Percentiles rank a stretch among this genome's conserved stretches.
phyloP scores from a whole-genome alignment of 1,139 yeast genomes.

The Hyphopichia pseudoburtonii region DNA sequence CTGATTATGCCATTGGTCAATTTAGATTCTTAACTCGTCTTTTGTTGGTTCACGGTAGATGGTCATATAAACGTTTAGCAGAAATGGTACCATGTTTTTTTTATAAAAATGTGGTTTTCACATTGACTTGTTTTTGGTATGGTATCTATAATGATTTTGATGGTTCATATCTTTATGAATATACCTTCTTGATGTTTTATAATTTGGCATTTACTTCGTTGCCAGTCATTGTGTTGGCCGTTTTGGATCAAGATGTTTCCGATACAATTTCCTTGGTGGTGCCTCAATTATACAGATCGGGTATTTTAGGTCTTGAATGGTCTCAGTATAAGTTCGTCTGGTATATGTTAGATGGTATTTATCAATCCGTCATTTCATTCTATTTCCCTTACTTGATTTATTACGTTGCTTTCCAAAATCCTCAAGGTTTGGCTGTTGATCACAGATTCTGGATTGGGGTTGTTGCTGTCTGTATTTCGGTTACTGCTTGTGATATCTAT shows the following conservation, averaged over 20 bases:
- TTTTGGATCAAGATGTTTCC: conserved; percentile 62
- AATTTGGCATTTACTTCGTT: conserved; percentile 65
- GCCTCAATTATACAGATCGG: conserved; percentile 59
- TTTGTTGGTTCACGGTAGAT: conserved; percentile 60
- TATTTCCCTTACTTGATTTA: conserved; percentile 56
- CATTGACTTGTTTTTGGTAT: conserved; percentile 61
- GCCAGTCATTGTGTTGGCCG: conserved; percentile 59
- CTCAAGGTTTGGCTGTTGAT: conserved; percentile 51
- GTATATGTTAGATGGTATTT: conserved; percentile 61
- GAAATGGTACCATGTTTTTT: conserved; percentile 69
- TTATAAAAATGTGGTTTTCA: conserved; percentile 61
- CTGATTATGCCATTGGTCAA: conserved; percentile 67
- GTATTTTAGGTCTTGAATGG: conserved; percentile 55
- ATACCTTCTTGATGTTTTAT: conserved; percentile 62
- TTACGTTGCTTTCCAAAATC: conserved; percentile 44
- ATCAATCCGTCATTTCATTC: conserved; percentile 56
- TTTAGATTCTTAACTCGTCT: conserved; percentile 56
- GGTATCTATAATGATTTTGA: conserved; percentile 59
- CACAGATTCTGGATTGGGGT: conserved; percentile 62
- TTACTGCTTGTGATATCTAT: conserved; percentile 53
- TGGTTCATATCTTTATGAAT: conserved; percentile 62
- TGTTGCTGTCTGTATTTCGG: conserved; percentile 48
- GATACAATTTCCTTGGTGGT: conserved; percentile 56
- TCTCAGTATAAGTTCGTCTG: conserved; percentile 50
- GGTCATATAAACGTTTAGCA: conserved; percentile 63